Base-by-base conservation (phyloP, 768 basidiomycete species). In the Rhizopogon roseolus region DNA sequence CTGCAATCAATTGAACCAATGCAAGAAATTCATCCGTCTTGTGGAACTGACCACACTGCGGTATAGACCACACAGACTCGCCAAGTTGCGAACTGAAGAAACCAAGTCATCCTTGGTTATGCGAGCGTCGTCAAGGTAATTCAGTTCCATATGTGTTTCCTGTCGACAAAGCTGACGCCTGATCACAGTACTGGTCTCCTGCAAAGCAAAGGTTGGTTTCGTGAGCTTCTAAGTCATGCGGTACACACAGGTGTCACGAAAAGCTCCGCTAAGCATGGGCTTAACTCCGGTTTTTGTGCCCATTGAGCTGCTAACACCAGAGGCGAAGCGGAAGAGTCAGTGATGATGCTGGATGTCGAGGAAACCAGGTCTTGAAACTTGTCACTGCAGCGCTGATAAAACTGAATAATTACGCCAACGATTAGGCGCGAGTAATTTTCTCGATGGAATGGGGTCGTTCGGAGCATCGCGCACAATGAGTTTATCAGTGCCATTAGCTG, bases 341-440 rank as follows among this genome's bases (percentile, higher is more conserved):
- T 40, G 16, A 70, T 73, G n/a, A 58, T 59, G 34, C 65, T 62
- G 19, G 68, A 61, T 25, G 63, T 59, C 2, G 68, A 58, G 3
- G 81, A 75, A 11, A 88, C 85, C 34, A 90, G 73, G 63, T 82
- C 81, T 57, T 93, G 88, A 66, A 92, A 97, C 38, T 85, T 80
- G 62, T 93, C 88, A 60, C 90, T 93, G 60, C 93, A 98, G 27
- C 89, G 83, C 65, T 97, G 93, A 62, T 98, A 97, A 65, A 96
- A 97, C 67, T 97, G 94, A 39, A 96, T 93, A 54, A 98, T 88
- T 51, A 98, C 88, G 14, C 89, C 86, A 32, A 98, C 81, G 54
- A 98, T 95, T 29, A 98, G 76, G n/a, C 93, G 82, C 16, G 92
- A 86, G 66, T 98, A 97, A 65, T 87, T 94, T 69, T 98, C 96